phyloP scores from a whole-genome alignment of 2,329 filamentous ascomycete genomes.

The Zarea fungicola region DNA sequence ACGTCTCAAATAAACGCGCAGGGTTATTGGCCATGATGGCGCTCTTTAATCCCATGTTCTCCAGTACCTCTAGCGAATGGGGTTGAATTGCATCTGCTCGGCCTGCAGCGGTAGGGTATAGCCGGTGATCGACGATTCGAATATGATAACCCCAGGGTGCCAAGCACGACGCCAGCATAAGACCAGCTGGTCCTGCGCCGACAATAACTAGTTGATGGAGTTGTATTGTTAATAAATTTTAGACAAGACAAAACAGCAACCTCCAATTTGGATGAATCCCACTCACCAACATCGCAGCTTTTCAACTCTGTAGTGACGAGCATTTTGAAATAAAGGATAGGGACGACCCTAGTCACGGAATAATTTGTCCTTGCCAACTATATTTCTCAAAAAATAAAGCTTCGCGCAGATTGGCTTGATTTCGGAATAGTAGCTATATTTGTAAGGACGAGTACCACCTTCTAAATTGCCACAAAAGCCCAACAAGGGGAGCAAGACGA shows the following conservation, averaged over 20 bases:
- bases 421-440: too few species aligned
- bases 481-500: too few species aligned
- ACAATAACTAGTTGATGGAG: slow-evolving; percentile 61
- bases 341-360: too few species aligned
- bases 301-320: slow-evolving; percentile 40
- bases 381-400: too few species aligned
- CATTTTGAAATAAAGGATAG: background rate
- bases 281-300: too few species aligned
- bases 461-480: too few species aligned
- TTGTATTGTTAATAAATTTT: slow-evolving; percentile 14
- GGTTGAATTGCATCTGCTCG: slow-evolving; percentile 91
- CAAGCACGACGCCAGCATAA: slow-evolving; percentile 82
- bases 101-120: slow-evolving; percentile 78
- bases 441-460: too few species aligned
- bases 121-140: slow-evolving; percentile 88
- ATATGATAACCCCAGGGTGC: slow-evolving; percentile 92
- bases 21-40: slow-evolving; percentile 83
- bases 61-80: slow-evolving; percentile 76
- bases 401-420: too few species aligned
- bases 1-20: slow-evolving; percentile 75
- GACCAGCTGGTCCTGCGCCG: slow-evolving; percentile 84
- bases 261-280: too few species aligned
- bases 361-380: too few species aligned
- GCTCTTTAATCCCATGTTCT: slow-evolving; percentile 85
- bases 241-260: background rate